Percentiles rank a stretch among this genome's conserved stretches.
These are phyloP conservation scores for Hygrocybe punicea DNA, from an alignment of 768 basidiomycete genomes.

Conservation along the genomic window DNA sequence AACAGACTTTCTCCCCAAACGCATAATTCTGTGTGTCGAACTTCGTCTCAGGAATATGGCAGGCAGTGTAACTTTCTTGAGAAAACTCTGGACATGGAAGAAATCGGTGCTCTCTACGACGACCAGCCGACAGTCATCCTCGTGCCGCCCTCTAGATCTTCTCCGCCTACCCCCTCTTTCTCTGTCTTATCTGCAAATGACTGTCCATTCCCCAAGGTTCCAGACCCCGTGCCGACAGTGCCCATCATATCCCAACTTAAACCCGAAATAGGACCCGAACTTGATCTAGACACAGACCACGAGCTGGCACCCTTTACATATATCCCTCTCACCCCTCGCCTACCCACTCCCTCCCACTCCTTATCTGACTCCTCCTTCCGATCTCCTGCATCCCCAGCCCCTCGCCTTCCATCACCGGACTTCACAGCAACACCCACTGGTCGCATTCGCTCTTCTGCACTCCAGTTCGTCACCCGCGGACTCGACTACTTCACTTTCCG, in stretches of 20 bases:
- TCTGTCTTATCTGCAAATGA: no score
- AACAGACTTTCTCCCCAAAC: background rate
- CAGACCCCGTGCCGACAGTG: no score
- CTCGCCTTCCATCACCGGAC: constrained; percentile 20
- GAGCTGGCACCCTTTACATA: constrained; percentile 4
- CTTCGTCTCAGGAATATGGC: background rate
- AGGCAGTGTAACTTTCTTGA: background rate
- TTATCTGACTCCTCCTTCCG: constrained; percentile 3
- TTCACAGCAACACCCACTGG: constrained; percentile 8
- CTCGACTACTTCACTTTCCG: constrained; percentile 18
- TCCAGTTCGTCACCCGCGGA: constrained; percentile 14
- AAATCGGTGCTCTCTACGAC: no score
- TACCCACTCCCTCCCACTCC: constrained; percentile 8
- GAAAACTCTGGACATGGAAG: no score
- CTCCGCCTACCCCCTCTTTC: background rate
- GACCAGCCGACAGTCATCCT: constrained; percentile 1
- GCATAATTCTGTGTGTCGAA: background rate
- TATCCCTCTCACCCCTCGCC: constrained; percentile 16
- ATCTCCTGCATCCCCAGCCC: constrained; percentile 6
- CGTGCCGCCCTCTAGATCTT: background rate
- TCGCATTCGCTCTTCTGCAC: background rate
- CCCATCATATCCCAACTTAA: no score
- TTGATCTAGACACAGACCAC: no score
- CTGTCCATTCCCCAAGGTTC: no score
- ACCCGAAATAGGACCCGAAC: no score